These are phyloP conservation scores for Dipteronia dyeriana DNA, from an alignment of 345 rosid genomes.

Conservation along the genomic window DNA sequence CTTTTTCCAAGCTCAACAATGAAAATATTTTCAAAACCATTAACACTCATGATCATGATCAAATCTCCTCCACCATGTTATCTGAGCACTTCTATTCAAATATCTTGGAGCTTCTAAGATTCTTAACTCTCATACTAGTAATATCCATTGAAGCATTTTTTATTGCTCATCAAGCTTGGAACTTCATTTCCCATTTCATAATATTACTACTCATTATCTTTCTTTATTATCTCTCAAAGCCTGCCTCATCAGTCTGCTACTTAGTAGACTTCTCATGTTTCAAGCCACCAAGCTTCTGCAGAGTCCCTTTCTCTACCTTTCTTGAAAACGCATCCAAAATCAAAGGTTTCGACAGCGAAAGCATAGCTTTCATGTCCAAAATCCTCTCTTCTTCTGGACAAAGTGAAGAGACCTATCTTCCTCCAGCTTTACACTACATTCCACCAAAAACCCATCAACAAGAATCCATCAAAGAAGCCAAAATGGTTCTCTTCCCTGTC, in stretches of 20 bases:
- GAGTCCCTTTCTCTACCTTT: constrained; percentile 39
- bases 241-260: constrained; percentile 30
- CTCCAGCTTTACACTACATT: constrained; percentile 51
- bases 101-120: constrained; percentile 19
- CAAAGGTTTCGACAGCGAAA: constrained; percentile 36
- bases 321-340: constrained; percentile 43
- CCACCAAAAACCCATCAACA: constrained; percentile 49
- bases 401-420: constrained; percentile 52
- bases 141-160: constrained; percentile 12
- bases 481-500: constrained; percentile 50
- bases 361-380: constrained; percentile 59
- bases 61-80: constrained; percentile 4
- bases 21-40: neutral
- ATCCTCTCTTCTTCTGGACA: constrained; percentile 46
- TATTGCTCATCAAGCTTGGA: constrained; percentile 15
- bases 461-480: constrained; percentile 44
- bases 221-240: constrained; percentile 17
- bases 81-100: constrained; percentile 8
- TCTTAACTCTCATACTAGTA: constrained; percentile 14
- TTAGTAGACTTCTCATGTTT: constrained; percentile 56
- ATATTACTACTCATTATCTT: constrained; percentile 17
- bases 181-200: constrained; percentile 25
- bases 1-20: constrained; percentile 9
- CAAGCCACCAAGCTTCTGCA: constrained; percentile 46
- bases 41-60: neutral